phyloP scores from a whole-genome alignment of 148 eudicot genomes.

The Rhododendron henanense region DNA sequence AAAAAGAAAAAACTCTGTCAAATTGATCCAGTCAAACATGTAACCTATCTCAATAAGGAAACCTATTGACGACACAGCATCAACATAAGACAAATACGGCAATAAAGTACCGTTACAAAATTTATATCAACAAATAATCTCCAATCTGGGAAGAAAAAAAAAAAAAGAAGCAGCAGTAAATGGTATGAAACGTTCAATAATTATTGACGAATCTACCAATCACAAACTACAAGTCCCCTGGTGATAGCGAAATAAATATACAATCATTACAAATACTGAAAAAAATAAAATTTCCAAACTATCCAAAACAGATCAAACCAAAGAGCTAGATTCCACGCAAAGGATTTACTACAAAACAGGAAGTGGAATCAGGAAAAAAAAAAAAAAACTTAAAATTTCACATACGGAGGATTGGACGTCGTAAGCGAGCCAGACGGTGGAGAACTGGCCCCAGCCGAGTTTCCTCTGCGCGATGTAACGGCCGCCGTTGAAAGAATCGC shows the following conservation, averaged over 20 bases:
- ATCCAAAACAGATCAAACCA: not conserved
- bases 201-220: constrained; percentile 2
- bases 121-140: not conserved
- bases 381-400: not conserved
- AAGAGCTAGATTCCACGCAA: not conserved
- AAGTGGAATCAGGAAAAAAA: not conserved
- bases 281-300: not conserved
- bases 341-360: not conserved
- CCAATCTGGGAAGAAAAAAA: not conserved
- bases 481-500: constrained; percentile 73
- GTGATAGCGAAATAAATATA: not conserved
- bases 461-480: constrained; percentile 83
- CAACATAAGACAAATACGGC: not conserved
- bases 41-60: not conserved
- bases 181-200: not conserved
- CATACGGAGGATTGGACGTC: constrained; percentile 63
- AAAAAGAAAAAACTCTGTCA: not conserved
- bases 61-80: not conserved
- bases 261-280: not conserved
- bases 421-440: constrained; percentile 94
- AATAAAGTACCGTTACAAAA: not conserved
- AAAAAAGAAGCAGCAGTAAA: not conserved
- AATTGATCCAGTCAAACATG: not conserved
- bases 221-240: not conserved
- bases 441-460: constrained; percentile 95